phyloP scores from a whole-genome alignment of 495 filamentous ascomycete genomes.

The Xylaria palmicola region DNA sequence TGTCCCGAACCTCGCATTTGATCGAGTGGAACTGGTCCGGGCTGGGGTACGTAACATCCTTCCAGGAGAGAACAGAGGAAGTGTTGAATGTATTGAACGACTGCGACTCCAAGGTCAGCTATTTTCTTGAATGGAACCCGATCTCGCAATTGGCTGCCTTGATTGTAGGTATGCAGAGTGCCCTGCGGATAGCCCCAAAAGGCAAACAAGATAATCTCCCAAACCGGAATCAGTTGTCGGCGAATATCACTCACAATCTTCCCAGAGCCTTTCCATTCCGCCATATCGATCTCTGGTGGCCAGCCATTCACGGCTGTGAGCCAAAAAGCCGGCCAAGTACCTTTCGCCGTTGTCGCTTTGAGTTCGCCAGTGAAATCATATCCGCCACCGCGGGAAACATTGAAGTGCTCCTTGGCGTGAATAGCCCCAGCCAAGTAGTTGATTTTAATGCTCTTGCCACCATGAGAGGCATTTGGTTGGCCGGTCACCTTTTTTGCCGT shows the following conservation, averaged over 20 bases:
- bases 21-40: conserved; percentile 51
- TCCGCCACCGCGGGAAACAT: conserved; percentile 45
- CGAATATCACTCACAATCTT: conserved; percentile 37
- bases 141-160: too few relatives aligned
- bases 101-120: not conserved
- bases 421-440: conserved; percentile 55
- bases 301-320: conserved; percentile 59
- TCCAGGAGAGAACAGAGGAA: conserved; percentile 44
- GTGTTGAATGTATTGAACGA: conserved; percentile 64
- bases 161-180: not conserved
- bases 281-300: conserved; percentile 64
- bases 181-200: not conserved
- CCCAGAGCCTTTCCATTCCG: conserved; percentile 62
- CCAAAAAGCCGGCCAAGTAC: conserved; percentile 66
- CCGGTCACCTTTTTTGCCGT: conserved; percentile 47
- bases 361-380: conserved; percentile 55
- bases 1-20: conserved; percentile 50
- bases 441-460: conserved; percentile 51
- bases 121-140: not conserved
- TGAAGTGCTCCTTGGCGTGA: conserved; percentile 48
- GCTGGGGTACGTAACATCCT: conserved; percentile 49
- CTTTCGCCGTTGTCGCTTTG: conserved; percentile 48
- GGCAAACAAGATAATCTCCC: not conserved
- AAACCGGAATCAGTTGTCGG: not conserved
- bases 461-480: conserved; percentile 39